Conservation (phyloP, 1,284 basidiomycete genomes). For the Entoloma clypeatum region DNA sequence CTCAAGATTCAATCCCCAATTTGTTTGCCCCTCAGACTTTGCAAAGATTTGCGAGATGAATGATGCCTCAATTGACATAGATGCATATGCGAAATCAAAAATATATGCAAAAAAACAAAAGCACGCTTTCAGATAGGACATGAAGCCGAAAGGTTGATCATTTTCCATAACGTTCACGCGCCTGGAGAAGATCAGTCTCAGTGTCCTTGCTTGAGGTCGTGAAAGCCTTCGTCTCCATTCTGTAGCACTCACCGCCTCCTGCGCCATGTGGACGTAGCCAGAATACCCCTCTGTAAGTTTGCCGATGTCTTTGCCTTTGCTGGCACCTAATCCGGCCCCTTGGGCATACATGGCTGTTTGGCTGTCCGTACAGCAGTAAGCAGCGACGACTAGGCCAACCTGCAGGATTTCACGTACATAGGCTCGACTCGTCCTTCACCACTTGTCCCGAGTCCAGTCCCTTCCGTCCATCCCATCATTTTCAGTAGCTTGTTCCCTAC, state of each 20-base stretch:
- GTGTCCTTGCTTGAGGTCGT: slow-evolving; percentile 13
- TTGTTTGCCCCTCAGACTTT: no score
- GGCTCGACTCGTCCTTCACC: slow-evolving; percentile 86
- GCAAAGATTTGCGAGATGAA: no score
- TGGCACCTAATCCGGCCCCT: slow-evolving; percentile 83
- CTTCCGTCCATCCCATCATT: slow-evolving; percentile 95
- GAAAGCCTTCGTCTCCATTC: slow-evolving; percentile 17
- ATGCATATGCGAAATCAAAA: neutral
- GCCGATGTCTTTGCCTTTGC: slow-evolving; percentile 80
- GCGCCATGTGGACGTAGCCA: slow-evolving; percentile 72
- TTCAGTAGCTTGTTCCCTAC: slow-evolving; percentile 88
- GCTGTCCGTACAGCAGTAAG: slow-evolving; percentile 31
- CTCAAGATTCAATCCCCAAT: no score
- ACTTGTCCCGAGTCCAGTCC: slow-evolving; percentile 77
- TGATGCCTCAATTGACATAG: no score
- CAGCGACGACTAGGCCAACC: neutral
- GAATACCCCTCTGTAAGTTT: slow-evolving; percentile 70
- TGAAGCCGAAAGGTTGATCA: slow-evolving; percentile 13
- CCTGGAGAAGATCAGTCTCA: slow-evolving; percentile 32
- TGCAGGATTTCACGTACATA: slow-evolving; percentile 42
- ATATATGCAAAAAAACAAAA: slow-evolving; percentile 11
- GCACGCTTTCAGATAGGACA: slow-evolving; percentile 6
- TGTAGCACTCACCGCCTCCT: slow-evolving; percentile 53
- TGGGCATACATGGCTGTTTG: slow-evolving; percentile 82
- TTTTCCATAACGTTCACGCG: slow-evolving; percentile 40